Evolutionary conservation across 2,329 filamentous ascomycete genomes (phyloP).

Genomic region (Colletotrichum sp.): DNA sequence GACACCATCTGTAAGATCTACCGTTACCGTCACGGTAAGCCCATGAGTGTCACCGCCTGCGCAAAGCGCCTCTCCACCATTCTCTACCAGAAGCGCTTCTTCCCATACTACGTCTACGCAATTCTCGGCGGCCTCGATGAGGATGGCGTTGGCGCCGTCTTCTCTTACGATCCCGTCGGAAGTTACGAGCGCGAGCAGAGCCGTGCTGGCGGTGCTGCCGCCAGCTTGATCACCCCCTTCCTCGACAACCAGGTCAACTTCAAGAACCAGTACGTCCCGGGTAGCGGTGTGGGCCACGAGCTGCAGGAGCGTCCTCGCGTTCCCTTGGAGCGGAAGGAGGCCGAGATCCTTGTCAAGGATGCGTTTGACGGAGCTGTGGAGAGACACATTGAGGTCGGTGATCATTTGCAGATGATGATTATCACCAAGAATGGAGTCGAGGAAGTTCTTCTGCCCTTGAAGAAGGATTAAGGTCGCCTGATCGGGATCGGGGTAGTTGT

Average conservation of each 20-base stretch:
- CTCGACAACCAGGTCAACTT: conserved; percentile 99
- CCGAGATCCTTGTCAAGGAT: conserved; percentile 91
- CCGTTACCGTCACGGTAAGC: conserved; percentile 96
- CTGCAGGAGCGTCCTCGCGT: conserved; percentile 73
- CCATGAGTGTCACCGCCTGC: conserved; percentile 92
- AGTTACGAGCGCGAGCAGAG: conserved; percentile 98
- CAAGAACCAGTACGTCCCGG: conserved; percentile 97
- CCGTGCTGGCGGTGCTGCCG: conserved; percentile 88
- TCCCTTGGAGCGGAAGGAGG: conserved; percentile 74
- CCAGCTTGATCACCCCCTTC: conserved; percentile 98
- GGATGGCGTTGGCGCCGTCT: conserved; percentile 90
- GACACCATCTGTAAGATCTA: conserved; percentile 99
- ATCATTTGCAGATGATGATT: conserved; percentile 93
- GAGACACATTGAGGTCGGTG: conserved; percentile 98
- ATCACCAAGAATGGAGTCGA: conserved; percentile 88
- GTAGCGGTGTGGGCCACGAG: conserved; percentile 82
- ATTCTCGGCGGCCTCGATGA: conserved; percentile 95
- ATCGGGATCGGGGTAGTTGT: conserved; percentile 4
- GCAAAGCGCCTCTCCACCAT: conserved; percentile 95
- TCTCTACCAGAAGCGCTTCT: conserved; percentile 97
- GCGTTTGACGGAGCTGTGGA: conserved; percentile 98
- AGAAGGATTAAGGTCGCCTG: conserved; percentile 73
- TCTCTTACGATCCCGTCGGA: conserved; percentile 97
- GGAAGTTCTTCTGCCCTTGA: conserved; percentile 83
- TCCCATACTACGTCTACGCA: conserved; percentile 96